phyloP scores from a whole-genome alignment of 129 eudicot genomes.

The Pittosporum tobira region DNA sequence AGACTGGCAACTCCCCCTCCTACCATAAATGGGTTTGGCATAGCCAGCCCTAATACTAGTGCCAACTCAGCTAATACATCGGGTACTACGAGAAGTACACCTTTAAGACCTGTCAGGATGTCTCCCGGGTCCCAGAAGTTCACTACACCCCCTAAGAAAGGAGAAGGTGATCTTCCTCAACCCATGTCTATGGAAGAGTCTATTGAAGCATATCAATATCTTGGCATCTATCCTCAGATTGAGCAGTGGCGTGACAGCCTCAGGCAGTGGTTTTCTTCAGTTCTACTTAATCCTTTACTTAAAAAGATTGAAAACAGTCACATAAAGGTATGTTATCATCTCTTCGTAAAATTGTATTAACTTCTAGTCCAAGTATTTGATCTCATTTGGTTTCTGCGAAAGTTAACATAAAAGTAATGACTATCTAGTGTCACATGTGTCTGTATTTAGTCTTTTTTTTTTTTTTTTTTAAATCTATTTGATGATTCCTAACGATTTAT shows the following conservation, averaged over 20 bases:
- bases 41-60: slow-evolving; percentile 57
- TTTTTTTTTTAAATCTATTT: too few species aligned
- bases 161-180: slow-evolving; percentile 84
- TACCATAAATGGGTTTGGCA: slow-evolving; percentile 48
- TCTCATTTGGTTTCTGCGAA: background rate
- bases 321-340: slow-evolving; percentile 43
- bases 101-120: slow-evolving; percentile 93
- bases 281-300: slow-evolving; percentile 65
- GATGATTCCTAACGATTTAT: too few species aligned
- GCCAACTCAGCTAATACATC: slow-evolving; percentile 48
- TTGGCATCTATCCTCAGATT: slow-evolving; percentile 85
- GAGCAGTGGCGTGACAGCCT: slow-evolving; percentile 92
- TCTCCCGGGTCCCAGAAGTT: slow-evolving; percentile 93
- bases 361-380: background rate
- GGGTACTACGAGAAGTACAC: slow-evolving; percentile 84
- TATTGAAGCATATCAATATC: slow-evolving; percentile 55
- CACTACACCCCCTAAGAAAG: slow-evolving; percentile 89
- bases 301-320: slow-evolving; percentile 73
- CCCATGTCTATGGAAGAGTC: slow-evolving; percentile 96
- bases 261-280: slow-evolving; percentile 93
- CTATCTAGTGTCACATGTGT: too few species aligned
- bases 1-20: slow-evolving; percentile 87
- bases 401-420: slow-evolving; percentile 1
- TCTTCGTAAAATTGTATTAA: background rate
- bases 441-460: too few species aligned